Conservation (phyloP, 2,329 filamentous ascomycete species). For the Thielaviopsis punctulata region DNA sequence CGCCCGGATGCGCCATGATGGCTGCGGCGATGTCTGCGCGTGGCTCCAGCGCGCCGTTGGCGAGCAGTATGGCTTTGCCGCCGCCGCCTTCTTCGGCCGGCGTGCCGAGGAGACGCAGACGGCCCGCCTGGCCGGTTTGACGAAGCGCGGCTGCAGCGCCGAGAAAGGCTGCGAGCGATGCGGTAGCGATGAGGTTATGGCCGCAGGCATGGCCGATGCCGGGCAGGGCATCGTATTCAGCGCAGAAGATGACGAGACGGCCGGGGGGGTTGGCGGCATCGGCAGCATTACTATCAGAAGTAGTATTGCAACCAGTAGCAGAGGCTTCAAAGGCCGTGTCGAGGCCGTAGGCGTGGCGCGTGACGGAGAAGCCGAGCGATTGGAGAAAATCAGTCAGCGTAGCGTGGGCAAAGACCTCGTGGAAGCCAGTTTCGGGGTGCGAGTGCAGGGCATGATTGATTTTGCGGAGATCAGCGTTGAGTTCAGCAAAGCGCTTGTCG, state of each 20-base stretch:
- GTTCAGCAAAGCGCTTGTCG: background rate
- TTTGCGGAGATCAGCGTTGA: background rate
- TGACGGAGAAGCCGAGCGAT: constrained; percentile 16
- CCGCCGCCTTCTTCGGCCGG: constrained; percentile 28
- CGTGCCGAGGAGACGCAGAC: constrained; percentile 25
- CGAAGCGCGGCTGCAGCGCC: constrained; percentile 20
- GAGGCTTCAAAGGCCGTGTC: constrained; percentile 20
- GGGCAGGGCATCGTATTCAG: constrained; percentile 30
- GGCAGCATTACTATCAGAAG: too few relatives aligned
- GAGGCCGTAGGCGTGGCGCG: constrained; percentile 19
- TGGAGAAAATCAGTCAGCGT: constrained; percentile 14
- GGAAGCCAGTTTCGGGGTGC: constrained; percentile 18
- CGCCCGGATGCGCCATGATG: constrained; percentile 18
- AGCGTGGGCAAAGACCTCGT: constrained; percentile 18
- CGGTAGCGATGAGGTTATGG: constrained; percentile 28
- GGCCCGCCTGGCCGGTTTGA: constrained; percentile 18
- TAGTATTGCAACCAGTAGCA: constrained; percentile 15
- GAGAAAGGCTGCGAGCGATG: constrained; percentile 24
- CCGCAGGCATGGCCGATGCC: constrained; percentile 29
- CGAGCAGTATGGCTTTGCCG: constrained; percentile 19
- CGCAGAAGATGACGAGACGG: constrained; percentile 20
- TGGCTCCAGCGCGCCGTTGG: constrained; percentile 17
- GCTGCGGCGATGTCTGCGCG: constrained; percentile 15
- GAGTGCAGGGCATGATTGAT: constrained; percentile 12
- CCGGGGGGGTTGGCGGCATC: too few relatives aligned